Evolutionary conservation across 164 flowering plant species (phyloP), one percentile per base, ranked within the genome.

Genomic region (Piper longum): DNA sequence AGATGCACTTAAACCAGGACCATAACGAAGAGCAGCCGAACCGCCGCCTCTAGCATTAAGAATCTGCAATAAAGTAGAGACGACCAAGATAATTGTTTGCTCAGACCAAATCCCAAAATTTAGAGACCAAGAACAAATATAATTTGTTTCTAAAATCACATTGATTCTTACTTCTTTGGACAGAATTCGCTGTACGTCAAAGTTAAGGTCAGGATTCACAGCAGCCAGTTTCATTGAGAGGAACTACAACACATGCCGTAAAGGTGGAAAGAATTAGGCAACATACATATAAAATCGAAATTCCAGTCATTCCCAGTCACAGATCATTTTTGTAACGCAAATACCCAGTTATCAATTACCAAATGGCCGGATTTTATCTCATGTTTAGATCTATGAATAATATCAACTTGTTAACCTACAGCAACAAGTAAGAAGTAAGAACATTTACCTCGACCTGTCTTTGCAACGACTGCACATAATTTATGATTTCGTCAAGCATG

Each of bases 401-500:
- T 16, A 17, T 16, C 1, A 9, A 51, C 54, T 16, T 55, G 16
- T 9, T 51, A 9, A 51, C 1, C 11, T 55, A 55, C 57, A 55
- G 57, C 57, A 55, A 4, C 57, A 55, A 26, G 19, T 26, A 4
- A 55, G 19, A 55, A 41, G 39, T 16, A 60, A 43, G 45, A 44
- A 2, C 84, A 68, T 79, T 26, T 2, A 92, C 98, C 98, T 92
- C 96, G 41, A 92, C 98, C 66, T 92, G 98, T 68, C 82, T 89
- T 74, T 93, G 99, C 62, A 93, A 78, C 7, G 99, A 90, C 64
- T 90, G 99, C 66, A 93, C 99, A 74, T 93, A 93, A 78, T 93
- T 93, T 72, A 93, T 93, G 67, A 93, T 93, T 76, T 93, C 97
- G 77, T 92, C 98, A 62, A 92, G 93, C 98, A 92, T 92, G 44